Percentiles rank a stretch among this genome's conserved stretches.
Evolutionary conservation across 73 alveolate species (phyloP).

Genomic region (Blepharisma japonicum): DNA sequence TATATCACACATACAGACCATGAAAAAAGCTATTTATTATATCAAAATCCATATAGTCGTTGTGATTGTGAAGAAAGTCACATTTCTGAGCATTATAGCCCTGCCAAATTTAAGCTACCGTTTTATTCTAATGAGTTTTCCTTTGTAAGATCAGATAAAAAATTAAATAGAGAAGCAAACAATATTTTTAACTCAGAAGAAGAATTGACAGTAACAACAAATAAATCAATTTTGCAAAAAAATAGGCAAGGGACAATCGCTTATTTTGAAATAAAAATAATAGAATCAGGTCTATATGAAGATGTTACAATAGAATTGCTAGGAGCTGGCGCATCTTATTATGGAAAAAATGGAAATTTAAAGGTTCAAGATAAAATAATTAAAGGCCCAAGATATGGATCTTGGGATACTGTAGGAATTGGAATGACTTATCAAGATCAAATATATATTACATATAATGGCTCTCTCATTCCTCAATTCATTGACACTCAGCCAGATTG

Average conservation of each 20-base stretch:
- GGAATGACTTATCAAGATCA: not conserved
- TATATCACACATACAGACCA: not conserved
- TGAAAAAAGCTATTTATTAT: not conserved
- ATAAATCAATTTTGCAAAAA: not conserved
- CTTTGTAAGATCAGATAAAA: not conserved
- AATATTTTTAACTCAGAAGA: not conserved
- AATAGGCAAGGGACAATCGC: not conserved
- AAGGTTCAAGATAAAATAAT: not conserved
- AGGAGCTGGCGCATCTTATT: conserved; percentile 9
- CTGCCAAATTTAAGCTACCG: not conserved
- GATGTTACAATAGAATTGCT: not conserved
- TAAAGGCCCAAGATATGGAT: conserved; percentile 16
- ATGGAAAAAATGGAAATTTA: not conserved
- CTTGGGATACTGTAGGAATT: not conserved
- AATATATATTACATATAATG: not conserved
- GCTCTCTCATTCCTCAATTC: not conserved
- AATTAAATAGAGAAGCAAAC: not conserved
- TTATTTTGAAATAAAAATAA: conserved; percentile 15
- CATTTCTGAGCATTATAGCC: not conserved
- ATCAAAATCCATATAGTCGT: not conserved
- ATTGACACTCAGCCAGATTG: not conserved
- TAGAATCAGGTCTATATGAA: not conserved
- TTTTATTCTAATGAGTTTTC: not conserved
- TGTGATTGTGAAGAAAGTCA: conserved; percentile 11
- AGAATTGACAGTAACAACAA: not conserved